Base-by-base conservation (phyloP, 495 filamentous ascomycete species). In the Penicillium fimorum region DNA sequence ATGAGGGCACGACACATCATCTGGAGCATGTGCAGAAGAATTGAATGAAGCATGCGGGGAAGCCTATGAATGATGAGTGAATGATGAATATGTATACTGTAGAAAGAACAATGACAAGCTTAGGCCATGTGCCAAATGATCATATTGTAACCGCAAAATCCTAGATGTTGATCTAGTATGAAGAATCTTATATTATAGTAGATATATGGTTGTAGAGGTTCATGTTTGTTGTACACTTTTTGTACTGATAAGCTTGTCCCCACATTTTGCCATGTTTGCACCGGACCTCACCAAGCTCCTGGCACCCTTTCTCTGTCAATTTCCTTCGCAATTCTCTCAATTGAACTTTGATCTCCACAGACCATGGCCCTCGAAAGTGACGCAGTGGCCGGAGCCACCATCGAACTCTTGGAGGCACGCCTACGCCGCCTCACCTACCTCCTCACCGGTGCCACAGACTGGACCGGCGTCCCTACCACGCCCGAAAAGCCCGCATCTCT, bases 371-470 rank as follows among this genome's bases (percentile, higher is more conserved):
- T 69, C 35, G 69, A 76, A 70, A 70, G 69, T 47, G 70, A 74
- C 17, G 61, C 67, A 8, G 60, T 76, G 42, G 73, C 75, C 2
- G 68, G 72, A 5, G 72, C 74, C 10, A 93, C 92, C 1, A 83
- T 95, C 46, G 84, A 87, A 33, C 79, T 90, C 47, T 86, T 96
- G 5, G 87, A 92, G 61, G 75, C 76, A n/a, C 87, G 92, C 37
- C 79, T 96, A 32, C 77, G 79, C 46, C 81, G 88, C 25, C 75
- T 95, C 46, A 85, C 90, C 58, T 92, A 87, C 70, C 77, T 88
- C 30, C 76, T 96, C 46, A 84, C 84, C 58, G 90, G 90, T 60
- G 66, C 75, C 65, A 69, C 69, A 13, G 66, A 71, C 55, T 70
- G 76, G 80, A 62, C 68, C 58, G 59, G 70, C 58, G 41, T 72